Evolutionary conservation across 192 early-diverging fungal genomes (phyloP), one percentile per base, ranked within the genome.

Genomic region (Fimicolochytrium jonesii): DNA sequence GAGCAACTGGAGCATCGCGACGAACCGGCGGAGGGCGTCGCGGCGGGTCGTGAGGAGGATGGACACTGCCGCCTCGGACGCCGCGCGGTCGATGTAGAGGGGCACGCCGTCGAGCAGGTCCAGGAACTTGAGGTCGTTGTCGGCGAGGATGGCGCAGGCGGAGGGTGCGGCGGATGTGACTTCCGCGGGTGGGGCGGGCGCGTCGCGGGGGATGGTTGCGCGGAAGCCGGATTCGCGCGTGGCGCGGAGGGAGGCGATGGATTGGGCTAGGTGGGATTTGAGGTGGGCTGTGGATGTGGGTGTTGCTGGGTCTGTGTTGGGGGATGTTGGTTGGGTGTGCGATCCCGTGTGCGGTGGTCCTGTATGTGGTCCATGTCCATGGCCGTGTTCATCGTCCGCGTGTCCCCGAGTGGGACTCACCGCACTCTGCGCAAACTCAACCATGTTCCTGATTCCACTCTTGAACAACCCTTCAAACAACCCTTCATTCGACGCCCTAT

Each of bases 161-260:
- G 66, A 7, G 4, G 68, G 58, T n/a, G n/a, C n/a, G n/a, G n/a
- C n/a, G n/a, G n/a, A n/a, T n/a, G n/a, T n/a, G n/a, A n/a, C n/a
- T n/a, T n/a, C n/a, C 13, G 47, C n/a, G n/a, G 30, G 41, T 15
- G 64, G 29, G 3, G 48, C 26, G 20, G 59, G 41, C 7, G 43
- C 4, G 36, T 73, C 64, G 43, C 32, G 31, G 2, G 79, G 76
- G 35, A 76, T 66, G 11, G 42, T 36, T 18, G 77, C 74, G 5
- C 61, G 55, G 42, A 82, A 71, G 18, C 42, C 37, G n/a, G 80
- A 50, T 7, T 82, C 77, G 7, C 26, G 33, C 9, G 69, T 46
- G 22, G 39, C 47, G 10, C 57, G 67, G 1, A 78, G 60, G 0
- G 70, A 37, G 23, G 59, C 32, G 28, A 82, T 43, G 17, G 80